Conservation (phyloP, 208 protist genomes). For the Trypanosoma mega region DNA sequence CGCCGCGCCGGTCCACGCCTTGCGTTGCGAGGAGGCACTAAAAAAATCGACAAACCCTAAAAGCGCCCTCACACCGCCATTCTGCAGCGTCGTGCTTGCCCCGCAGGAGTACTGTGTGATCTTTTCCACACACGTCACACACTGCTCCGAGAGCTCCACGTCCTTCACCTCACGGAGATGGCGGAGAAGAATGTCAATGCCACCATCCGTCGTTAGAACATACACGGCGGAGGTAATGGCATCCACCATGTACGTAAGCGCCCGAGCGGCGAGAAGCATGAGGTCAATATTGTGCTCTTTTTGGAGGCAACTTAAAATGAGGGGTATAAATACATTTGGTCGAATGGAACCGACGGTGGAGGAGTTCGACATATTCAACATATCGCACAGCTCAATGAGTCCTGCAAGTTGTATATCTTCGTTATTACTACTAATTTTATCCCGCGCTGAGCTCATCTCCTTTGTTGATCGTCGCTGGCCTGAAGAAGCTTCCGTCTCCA, state of each 20-base stretch:
- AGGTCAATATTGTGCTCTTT: slow-evolving; percentile 87
- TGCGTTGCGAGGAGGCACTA: slow-evolving; percentile 82
- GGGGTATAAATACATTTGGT: slow-evolving; percentile 55
- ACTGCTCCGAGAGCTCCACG: slow-evolving; percentile 95
- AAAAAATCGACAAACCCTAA: slow-evolving; percentile 95
- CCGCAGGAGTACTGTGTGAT: slow-evolving; percentile 53
- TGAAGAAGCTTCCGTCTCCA: slow-evolving; percentile 22
- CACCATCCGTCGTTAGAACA: slow-evolving; percentile 50
- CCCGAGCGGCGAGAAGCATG: slow-evolving; percentile 83
- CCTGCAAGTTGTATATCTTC: slow-evolving; percentile 49
- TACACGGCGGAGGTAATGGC: slow-evolving; percentile 64
- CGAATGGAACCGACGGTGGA: slow-evolving; percentile 72
- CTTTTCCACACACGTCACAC: slow-evolving; percentile 90
- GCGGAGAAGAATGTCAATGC: slow-evolving; percentile 63
- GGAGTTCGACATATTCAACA: slow-evolving; percentile 89
- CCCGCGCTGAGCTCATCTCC: slow-evolving; percentile 28
- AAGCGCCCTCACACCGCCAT: slow-evolving; percentile 76
- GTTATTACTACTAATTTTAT: slow-evolving; percentile 53
- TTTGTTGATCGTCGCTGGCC: slow-evolving; percentile 28
- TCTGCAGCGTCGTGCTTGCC: slow-evolving; percentile 49
- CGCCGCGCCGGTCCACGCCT: slow-evolving; percentile 75
- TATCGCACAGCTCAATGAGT: slow-evolving; percentile 86
- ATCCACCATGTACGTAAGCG: slow-evolving; percentile 91
- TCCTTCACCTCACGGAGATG: slow-evolving; percentile 90
- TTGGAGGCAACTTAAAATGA: slow-evolving; percentile 68